Conservation (phyloP, 2,329 filamentous ascomycete genomes). For the Akanthomyces muscarius region DNA sequence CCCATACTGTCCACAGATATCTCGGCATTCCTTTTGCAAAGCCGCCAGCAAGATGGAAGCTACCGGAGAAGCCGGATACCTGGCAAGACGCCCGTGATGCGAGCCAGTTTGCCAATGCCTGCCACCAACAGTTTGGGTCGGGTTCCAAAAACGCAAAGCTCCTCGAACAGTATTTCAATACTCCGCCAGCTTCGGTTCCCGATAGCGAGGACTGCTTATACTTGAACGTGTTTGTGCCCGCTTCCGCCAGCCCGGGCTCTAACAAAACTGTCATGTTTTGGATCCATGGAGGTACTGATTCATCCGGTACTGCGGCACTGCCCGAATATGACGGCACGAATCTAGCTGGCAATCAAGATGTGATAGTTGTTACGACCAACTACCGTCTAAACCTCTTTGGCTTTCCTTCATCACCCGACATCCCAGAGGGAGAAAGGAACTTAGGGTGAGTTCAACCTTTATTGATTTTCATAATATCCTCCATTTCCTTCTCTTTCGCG, state of each 20-base stretch:
- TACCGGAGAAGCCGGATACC: slow-evolving; percentile 20
- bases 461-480: neutral
- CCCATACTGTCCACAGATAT: slow-evolving; percentile 24
- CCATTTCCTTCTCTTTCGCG: neutral
- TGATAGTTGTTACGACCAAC: slow-evolving; percentile 45
- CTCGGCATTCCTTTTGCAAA: slow-evolving; percentile 31
- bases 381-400: slow-evolving; percentile 42
- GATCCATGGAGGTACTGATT: slow-evolving; percentile 41
- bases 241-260: slow-evolving; percentile 13
- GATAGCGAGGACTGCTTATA: slow-evolving; percentile 33
- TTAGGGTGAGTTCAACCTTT: slow-evolving; percentile 21
- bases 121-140: slow-evolving; percentile 12
- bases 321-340: slow-evolving; percentile 38
- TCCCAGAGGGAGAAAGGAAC: slow-evolving; percentile 22
- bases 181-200: slow-evolving; percentile 23
- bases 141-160: neutral
- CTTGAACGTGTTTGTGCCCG: slow-evolving; percentile 31
- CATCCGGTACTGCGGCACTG: slow-evolving; percentile 32
- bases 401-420: slow-evolving; percentile 31
- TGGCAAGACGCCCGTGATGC: slow-evolving; percentile 26
- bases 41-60: slow-evolving; percentile 25
- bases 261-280: slow-evolving; percentile 41
- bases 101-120: slow-evolving; percentile 23
- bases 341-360: slow-evolving; percentile 39
- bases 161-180: slow-evolving; percentile 21